Evolutionary conservation across 2,329 filamentous ascomycete species (phyloP).

Genomic region (Didymellaceae sp.): DNA sequence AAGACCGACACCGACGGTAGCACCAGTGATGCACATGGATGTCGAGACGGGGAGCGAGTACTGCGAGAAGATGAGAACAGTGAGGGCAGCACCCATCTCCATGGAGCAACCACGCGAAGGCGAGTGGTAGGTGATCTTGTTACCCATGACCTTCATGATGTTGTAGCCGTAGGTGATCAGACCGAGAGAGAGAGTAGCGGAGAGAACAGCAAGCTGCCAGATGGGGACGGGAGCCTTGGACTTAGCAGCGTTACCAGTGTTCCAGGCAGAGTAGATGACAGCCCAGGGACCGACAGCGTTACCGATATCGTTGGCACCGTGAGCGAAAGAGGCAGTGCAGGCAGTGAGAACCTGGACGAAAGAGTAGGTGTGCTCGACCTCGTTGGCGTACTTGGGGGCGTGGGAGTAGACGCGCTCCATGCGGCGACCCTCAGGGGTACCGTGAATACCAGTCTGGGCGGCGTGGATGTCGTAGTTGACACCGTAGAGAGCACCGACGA

Average conservation of each 20-base stretch:
- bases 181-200: conserved; percentile 66
- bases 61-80: conserved; percentile 77
- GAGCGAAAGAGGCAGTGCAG: conserved; percentile 54
- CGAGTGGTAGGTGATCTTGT: conserved; percentile 77
- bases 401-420: conserved; percentile 71
- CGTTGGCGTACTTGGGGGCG: conserved; percentile 47
- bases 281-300: conserved; percentile 49
- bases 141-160: conserved; percentile 87
- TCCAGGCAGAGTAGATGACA: conserved; percentile 48
- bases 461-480: conserved; percentile 82
- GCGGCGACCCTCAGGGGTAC: conserved; percentile 74
- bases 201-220: conserved; percentile 78
- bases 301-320: conserved; percentile 73
- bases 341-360: conserved; percentile 61
- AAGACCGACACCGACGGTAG: conserved; percentile 77
- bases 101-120: conserved; percentile 68
- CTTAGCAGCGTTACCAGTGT: conserved; percentile 67
- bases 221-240: conserved; percentile 71
- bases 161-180: conserved; percentile 80
- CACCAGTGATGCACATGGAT: conserved; percentile 75
- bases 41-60: conserved; percentile 77
- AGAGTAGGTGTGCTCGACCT: conserved; percentile 50
- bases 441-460: conserved; percentile 72
- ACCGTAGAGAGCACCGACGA: conserved; percentile 72
- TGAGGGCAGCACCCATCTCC: conserved; percentile 81